Conservation (phyloP, 176 grass and related monocot genomes). For the Oryza nivara region DNA sequence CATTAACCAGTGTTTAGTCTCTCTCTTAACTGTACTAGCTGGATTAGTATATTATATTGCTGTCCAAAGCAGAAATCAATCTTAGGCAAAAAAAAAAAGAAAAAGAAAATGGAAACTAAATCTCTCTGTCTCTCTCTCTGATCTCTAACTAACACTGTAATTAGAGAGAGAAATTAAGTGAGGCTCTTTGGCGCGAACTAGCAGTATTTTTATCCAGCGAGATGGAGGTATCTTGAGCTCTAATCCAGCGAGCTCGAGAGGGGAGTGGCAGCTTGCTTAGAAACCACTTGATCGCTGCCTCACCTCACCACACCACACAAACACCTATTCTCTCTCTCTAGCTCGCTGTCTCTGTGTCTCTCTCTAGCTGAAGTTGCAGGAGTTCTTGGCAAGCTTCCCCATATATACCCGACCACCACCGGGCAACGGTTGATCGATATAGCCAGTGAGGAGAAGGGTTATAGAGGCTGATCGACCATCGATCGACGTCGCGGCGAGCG, state of each 20-base stretch:
- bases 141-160: slow-evolving; percentile 33
- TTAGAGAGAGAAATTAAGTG: not conserved
- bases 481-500: not conserved
- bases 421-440: not conserved
- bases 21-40: not conserved
- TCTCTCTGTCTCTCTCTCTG: not conserved
- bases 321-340: not conserved
- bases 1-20: not conserved
- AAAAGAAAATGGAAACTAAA: not conserved
- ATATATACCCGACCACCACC: slow-evolving; percentile 39
- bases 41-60: too few relatives aligned
- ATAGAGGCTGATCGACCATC: not conserved
- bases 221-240: slow-evolving; percentile 66
- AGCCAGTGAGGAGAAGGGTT: too few relatives aligned
- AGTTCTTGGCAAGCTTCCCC: slow-evolving; percentile 58
- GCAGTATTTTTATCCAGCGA: slow-evolving; percentile 53
- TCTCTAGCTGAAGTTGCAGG: not conserved
- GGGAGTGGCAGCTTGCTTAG: slow-evolving; percentile 61
- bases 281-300: slow-evolving; percentile 75
- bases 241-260: slow-evolving; percentile 56
- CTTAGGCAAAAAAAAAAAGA: not conserved
- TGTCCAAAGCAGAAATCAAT: not conserved
- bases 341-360: not conserved
- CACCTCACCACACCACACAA: slow-evolving; percentile 21
- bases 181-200: slow-evolving; percentile 5